A percentile compares a stretch with the other conserved stretches of the same genome.
Conservation (phyloP, 2,329 filamentous ascomycete genomes). For the Aspergillus sp. region DNA sequence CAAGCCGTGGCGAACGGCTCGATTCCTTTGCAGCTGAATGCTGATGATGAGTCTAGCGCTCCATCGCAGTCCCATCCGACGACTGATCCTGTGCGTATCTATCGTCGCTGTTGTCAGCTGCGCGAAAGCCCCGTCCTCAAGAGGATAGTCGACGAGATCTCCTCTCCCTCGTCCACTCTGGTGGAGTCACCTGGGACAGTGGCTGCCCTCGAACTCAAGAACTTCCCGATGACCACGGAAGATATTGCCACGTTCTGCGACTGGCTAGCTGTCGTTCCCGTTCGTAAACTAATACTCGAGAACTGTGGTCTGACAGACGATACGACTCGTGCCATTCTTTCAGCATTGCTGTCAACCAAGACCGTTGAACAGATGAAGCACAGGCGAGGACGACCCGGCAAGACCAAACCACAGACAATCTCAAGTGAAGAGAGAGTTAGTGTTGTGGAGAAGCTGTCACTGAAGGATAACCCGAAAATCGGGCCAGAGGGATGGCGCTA, state of each 20-base stretch:
- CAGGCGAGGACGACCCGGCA: constrained; percentile 38
- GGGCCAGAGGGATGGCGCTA: constrained; percentile 85
- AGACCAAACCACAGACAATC: constrained; percentile 24
- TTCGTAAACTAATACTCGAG: constrained; percentile 78
- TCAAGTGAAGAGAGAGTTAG: constrained; percentile 44
- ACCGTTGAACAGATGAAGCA: constrained; percentile 53
- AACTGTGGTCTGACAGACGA: constrained; percentile 84
- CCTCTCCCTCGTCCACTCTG: constrained; percentile 59
- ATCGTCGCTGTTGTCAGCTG: constrained; percentile 87
- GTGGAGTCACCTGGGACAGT: constrained; percentile 65
- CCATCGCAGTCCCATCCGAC: constrained; percentile 65
- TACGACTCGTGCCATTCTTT: constrained; percentile 76
- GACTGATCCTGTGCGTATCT: constrained; percentile 85
- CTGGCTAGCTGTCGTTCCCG: constrained; percentile 86
- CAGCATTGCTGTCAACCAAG: constrained; percentile 75
- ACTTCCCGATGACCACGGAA: constrained; percentile 72
- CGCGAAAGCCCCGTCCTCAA: constrained; percentile 89
- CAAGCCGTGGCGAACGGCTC: constrained; percentile 82
- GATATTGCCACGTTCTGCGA: constrained; percentile 86
- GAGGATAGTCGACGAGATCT: constrained; percentile 83
- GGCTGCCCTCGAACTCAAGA: constrained; percentile 72
- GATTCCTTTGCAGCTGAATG: constrained; percentile 74
- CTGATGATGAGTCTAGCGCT: constrained; percentile 55
- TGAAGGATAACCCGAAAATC: constrained; percentile 85
- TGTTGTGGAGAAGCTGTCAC: constrained; percentile 74